phyloP scores from a whole-genome alignment of 768 basidiomycete genomes.

The Suillus sp. region DNA sequence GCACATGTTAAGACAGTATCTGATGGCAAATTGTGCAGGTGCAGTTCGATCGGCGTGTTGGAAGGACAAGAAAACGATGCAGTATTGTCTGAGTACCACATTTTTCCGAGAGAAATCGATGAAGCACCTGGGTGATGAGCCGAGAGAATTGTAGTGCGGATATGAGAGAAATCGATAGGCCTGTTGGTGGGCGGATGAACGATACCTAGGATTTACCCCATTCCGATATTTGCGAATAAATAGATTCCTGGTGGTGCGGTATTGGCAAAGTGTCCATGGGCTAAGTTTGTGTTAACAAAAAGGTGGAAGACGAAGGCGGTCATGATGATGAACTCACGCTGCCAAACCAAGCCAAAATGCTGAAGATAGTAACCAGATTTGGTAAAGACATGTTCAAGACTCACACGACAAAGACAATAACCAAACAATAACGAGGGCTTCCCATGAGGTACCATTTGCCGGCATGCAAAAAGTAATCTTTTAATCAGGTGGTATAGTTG shows the following conservation, averaged over 20 bases:
- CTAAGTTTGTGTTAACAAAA: conserved; percentile 34
- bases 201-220: neutral
- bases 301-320: conserved; percentile 15
- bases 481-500: neutral
- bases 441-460: conserved; percentile 3
- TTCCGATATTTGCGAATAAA: conserved; percentile 1
- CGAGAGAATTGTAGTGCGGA: neutral
- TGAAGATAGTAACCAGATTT: neutral
- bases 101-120: conserved; percentile 22
- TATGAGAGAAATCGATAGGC: neutral
- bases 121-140: conserved; percentile 1
- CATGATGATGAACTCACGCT: neutral
- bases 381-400: conserved; percentile 9
- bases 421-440: conserved; percentile 31
- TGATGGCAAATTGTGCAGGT: conserved; percentile 27
- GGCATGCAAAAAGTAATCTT: neutral
- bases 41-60: conserved; percentile 25
- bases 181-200: conserved; percentile 1
- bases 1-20: conserved; percentile 21
- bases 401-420: conserved; percentile 29
- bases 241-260: conserved; percentile 12
- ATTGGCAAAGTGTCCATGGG: conserved; percentile 11
- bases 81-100: conserved; percentile 14
- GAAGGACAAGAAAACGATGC: conserved; percentile 13
- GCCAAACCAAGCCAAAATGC: conserved; percentile 4